Percentiles rank a stretch among this genome's conserved stretches.
Conservation (phyloP, 106 monocot species). For the Dendrobium chrysotoxum region DNA sequence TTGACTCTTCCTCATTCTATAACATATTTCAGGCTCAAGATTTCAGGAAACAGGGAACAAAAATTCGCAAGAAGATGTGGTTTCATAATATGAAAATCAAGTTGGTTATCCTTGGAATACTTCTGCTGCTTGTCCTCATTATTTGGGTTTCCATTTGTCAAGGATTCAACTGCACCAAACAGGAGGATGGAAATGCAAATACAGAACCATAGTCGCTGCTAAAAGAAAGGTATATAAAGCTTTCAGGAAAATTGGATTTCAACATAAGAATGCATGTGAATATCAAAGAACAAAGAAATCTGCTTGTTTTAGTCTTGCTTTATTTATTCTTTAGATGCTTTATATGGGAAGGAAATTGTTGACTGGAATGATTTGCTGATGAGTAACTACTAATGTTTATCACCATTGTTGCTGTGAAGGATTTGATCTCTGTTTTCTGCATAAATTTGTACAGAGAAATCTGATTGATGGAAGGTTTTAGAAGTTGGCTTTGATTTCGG, state of each 20-base stretch:
- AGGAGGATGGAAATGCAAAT: slow-evolving; percentile 17
- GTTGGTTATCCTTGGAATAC: slow-evolving; percentile 57
- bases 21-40: slow-evolving; percentile 65
- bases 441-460: no score
- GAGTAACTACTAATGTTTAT: no score
- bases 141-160: slow-evolving; percentile 90
- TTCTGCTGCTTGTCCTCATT: slow-evolving; percentile 74
- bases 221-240: neutral
- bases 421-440: no score
- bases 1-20: neutral
- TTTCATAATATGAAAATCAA: slow-evolving; percentile 89
- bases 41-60: slow-evolving; percentile 82
- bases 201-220: neutral
- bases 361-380: no score
- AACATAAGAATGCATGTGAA: neutral
- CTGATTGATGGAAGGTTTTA: no score
- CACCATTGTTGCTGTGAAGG: no score
- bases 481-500: no score
- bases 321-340: neutral
- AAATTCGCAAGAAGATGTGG: slow-evolving; percentile 81
- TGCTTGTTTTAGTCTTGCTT: neutral
- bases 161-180: slow-evolving; percentile 85
- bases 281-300: neutral
- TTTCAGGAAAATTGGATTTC: neutral
- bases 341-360: neutral